These are phyloP conservation scores for Aspergillus novofumigatus DNA, from an alignment of 2,329 filamentous ascomycete species.

Conservation along the genomic window DNA sequence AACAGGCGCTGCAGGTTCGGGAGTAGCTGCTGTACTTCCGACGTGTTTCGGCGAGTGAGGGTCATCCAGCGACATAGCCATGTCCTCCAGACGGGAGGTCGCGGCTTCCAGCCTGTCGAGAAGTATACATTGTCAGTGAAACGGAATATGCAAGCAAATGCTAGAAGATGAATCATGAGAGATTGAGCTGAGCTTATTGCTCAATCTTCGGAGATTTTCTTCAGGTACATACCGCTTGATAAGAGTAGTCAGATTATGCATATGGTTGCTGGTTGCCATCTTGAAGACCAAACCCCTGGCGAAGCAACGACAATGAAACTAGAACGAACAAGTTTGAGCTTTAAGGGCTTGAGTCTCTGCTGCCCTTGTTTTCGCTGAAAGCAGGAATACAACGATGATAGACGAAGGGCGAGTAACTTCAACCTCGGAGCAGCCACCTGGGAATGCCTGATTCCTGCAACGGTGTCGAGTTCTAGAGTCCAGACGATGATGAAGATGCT, in stretches of 20 bases:
- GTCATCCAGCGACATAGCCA: constrained; percentile 67
- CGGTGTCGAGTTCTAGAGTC: constrained; percentile 10
- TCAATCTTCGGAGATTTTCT: not conserved
- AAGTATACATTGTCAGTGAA: constrained; percentile 44
- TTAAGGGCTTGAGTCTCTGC: constrained; percentile 21
- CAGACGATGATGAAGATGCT: constrained; percentile 13
- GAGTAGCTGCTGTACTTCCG: constrained; percentile 18
- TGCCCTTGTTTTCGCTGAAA: not conserved
- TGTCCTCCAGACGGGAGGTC: constrained; percentile 92
- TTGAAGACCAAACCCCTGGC: constrained; percentile 14
- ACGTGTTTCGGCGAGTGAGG: constrained; percentile 41
- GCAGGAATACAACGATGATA: not conserved
- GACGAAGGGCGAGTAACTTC: not conserved
- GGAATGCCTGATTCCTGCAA: constrained; percentile 3
- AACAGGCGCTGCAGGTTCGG: constrained; percentile 20
- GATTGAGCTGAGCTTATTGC: not conserved
- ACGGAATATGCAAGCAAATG: not conserved
- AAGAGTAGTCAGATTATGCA: constrained; percentile 94
- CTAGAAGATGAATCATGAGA: not conserved
- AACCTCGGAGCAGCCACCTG: not conserved
- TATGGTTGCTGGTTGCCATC: constrained; percentile 71
- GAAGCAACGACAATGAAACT: constrained; percentile 10
- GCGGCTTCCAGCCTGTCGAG: constrained; percentile 84
- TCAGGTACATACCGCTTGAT: constrained; percentile 79
- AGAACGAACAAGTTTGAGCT: constrained; percentile 16